Percentiles rank a stretch among this genome's conserved stretches.
Conservation (phyloP, 306 rosid genomes). For the Ammopiptanthus mongolicus region DNA sequence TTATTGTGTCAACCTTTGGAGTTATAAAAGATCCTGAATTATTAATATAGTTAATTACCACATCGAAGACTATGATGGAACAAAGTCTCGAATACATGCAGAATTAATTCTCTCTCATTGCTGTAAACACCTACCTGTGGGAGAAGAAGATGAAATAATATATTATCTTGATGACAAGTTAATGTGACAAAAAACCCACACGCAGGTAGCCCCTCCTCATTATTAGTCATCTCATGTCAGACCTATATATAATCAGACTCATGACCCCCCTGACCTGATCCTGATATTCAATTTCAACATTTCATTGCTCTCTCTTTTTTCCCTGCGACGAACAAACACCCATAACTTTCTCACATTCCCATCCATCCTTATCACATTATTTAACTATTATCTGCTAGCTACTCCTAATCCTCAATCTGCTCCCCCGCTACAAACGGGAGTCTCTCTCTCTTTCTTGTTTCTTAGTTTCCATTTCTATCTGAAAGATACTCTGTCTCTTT, state of each 20-base stretch:
- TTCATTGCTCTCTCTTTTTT: neutral
- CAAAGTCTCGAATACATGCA: neutral
- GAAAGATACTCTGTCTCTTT: conserved; percentile 2
- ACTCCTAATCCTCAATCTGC: conserved; percentile 42
- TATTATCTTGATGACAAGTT: conserved; percentile 16
- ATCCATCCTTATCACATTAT: conserved; percentile 32
- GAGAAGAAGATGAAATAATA: conserved; percentile 8
- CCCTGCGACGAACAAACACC: conserved; percentile 34
- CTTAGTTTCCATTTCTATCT: neutral
- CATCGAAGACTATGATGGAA: neutral
- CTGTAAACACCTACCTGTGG: conserved; percentile 26
- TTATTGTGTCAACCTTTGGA: no score
- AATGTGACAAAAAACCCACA: conserved; percentile 33
- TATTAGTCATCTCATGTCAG: conserved; percentile 47
- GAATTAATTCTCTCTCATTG: neutral
- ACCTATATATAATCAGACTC: neutral
- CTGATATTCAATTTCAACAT: neutral
- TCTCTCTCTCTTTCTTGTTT: neutral
- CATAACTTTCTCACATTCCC: conserved; percentile 60
- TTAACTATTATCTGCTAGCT: conserved; percentile 24
- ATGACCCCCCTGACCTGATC: neutral
- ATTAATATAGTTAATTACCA: neutral
- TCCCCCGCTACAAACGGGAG: conserved; percentile 74
- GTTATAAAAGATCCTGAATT: neutral
- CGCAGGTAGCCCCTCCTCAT: neutral